Evolutionary conservation across 345 rosid species (phyloP), one percentile per base, ranked within the genome.

Genomic region (Lepidium africanum): DNA sequence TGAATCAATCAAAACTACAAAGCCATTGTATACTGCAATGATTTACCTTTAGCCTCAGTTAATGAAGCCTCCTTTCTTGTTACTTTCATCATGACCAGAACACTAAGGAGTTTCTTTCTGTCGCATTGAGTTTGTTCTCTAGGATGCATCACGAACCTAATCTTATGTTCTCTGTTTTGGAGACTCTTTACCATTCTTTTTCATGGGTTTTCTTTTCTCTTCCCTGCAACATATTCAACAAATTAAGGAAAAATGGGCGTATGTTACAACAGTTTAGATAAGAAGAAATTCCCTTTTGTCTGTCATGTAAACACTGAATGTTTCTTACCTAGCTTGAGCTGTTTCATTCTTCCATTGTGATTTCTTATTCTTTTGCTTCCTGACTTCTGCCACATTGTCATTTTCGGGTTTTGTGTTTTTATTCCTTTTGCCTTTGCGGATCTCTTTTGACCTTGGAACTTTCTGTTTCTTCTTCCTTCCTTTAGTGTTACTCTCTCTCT

Each of bases 201-300:
- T 78, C 59, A 72, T 49, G 51, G 78, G 65, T 56, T 60, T 65
- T 72, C 97, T 87, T 82, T 87, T 91, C 80, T 84, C 93, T 80
- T 85, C 97, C 71, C 91, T 88, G 82, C 78, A 79, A 54, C 14
- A 51, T 51, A n/a, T 19, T 69, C 52, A 59, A 59, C 12, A 49
- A 30, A 50, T 45, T 30, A 50, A 10, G 54, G 55, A 32, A 19
- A 62, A 33, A 41, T 35, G 21, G 16, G 10, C 16, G 4, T 32
- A 49, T 37, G 35, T 37, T 19, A 37, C 10, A 38, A 43, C 38
- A 43, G 39, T 35, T 9, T 47, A 48, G 25, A 49, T 25, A 21
- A 36, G 37, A 54, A 5, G 9, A 13, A 27, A 4, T 10, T 50
- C 15, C 5, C 8, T 25, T 35, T 32, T 27, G 42, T 7, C 11